Evolutionary conservation across 768 basidiomycete species (phyloP).

Genomic region (Kwoniella sp.): DNA sequence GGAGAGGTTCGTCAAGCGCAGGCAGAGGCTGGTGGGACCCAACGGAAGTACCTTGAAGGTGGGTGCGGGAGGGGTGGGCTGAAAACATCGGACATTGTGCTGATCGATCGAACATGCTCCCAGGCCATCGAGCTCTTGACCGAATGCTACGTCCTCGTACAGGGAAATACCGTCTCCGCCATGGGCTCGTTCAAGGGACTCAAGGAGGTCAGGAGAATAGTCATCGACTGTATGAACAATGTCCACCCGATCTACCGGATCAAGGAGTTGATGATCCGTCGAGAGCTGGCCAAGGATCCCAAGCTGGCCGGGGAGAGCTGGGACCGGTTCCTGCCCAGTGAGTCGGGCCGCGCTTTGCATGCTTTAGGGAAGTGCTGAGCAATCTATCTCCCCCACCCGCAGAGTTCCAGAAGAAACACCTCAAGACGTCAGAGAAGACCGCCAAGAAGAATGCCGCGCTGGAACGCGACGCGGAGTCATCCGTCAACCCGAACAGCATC

Average conservation of each 20-base stretch:
- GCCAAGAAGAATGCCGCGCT: slow-evolving; percentile 75
- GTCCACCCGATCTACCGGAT: slow-evolving; percentile 99
- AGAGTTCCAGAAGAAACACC: slow-evolving; percentile 84
- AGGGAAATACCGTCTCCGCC: slow-evolving; percentile 95
- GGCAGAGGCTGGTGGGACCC: slow-evolving; percentile 95
- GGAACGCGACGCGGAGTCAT: slow-evolving; percentile 55
- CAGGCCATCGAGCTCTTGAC: slow-evolving; percentile 96
- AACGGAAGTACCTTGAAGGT: slow-evolving; percentile 97
- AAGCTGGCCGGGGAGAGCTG: slow-evolving; percentile 89
- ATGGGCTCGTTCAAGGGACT: slow-evolving; percentile 95
- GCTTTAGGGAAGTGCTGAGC: background rate
- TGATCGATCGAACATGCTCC: background rate
- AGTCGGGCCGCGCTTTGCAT: slow-evolving; percentile 11
- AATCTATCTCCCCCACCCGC: background rate
- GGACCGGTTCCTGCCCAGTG: slow-evolving; percentile 88
- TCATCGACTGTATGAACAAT: slow-evolving; percentile 99
- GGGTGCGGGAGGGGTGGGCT: slow-evolving; percentile 26
- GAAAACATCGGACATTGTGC: background rate
- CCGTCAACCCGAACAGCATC: slow-evolving; percentile 54
- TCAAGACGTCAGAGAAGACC: slow-evolving; percentile 91
- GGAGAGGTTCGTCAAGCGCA: slow-evolving; percentile 89
- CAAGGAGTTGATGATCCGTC: slow-evolving; percentile 99
- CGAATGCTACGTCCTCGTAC: slow-evolving; percentile 93
- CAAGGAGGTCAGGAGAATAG: slow-evolving; percentile 91
- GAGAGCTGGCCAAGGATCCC: slow-evolving; percentile 96